These are phyloP conservation scores for Isatis tinctoria DNA, from an alignment of 345 rosid genomes.

Conservation along the genomic window DNA sequence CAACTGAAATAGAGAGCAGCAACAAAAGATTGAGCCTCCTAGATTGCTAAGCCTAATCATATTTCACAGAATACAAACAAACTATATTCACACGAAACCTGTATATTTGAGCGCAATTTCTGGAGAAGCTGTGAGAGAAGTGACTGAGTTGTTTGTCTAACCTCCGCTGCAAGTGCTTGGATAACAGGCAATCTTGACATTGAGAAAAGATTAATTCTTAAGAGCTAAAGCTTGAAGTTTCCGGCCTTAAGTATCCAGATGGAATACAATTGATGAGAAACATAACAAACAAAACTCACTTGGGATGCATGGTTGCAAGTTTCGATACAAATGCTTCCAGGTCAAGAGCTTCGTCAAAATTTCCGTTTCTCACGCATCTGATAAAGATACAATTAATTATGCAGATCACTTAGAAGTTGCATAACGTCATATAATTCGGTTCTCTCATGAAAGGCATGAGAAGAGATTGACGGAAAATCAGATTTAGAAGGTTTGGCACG, in stretches of 20 bases:
- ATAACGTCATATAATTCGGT: background rate
- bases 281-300: constrained; percentile 49
- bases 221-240: constrained; percentile 17
- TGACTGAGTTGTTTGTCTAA: constrained; percentile 87
- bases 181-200: constrained; percentile 70
- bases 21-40: constrained; percentile 5
- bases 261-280: background rate
- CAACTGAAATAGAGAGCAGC: constrained; percentile 46
- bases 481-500: background rate
- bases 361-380: constrained; percentile 96
- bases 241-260: constrained; percentile 16
- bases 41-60: background rate
- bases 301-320: constrained; percentile 94
- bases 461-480: background rate
- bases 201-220: constrained; percentile 10
- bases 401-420: background rate
- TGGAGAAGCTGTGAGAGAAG: constrained; percentile 91
- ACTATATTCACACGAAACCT: constrained; percentile 41
- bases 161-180: constrained; percentile 87
- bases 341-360: constrained; percentile 97
- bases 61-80: constrained; percentile 7
- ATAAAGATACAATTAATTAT: constrained; percentile 20
- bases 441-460: constrained; percentile 3
- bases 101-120: constrained; percentile 89
- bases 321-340: constrained; percentile 88